These are phyloP conservation scores for Camellia oleifera DNA, from an alignment of 179 eudicot genomes.

Conservation along the genomic window DNA sequence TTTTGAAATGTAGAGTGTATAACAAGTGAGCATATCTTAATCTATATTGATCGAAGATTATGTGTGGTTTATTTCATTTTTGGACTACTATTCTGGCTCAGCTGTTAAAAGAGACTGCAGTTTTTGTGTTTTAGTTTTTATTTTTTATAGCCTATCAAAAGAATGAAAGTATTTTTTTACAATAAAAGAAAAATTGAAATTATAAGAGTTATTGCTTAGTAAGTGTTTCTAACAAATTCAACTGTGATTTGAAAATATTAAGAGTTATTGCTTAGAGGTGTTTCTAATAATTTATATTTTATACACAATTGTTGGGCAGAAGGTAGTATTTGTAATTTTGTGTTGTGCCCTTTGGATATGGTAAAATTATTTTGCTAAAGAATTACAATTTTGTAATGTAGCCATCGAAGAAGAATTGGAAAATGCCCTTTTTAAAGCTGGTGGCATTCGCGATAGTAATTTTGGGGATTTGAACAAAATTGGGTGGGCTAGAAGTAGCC, in stretches of 20 bases:
- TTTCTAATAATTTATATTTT: no score
- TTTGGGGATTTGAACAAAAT: slow-evolving; percentile 74
- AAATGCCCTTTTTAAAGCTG: slow-evolving; percentile 73
- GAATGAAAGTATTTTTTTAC: no score
- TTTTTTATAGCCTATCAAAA: no score
- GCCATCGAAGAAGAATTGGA: slow-evolving; percentile 90
- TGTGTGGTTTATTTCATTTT: background rate
- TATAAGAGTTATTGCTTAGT: background rate
- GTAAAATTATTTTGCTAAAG: slow-evolving; percentile 24
- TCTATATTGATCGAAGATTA: background rate
- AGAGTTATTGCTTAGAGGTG: background rate
- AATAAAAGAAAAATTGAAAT: no score
- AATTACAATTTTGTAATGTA: slow-evolving; percentile 31
- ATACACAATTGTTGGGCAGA: background rate
- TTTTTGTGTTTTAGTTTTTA: no score
- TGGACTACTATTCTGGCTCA: no score
- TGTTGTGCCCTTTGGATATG: background rate
- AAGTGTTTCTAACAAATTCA: background rate
- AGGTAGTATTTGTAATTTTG: background rate
- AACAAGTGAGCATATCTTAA: background rate
- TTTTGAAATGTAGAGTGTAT: background rate
- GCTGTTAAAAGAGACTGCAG: background rate
- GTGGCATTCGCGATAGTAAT: slow-evolving; percentile 82
- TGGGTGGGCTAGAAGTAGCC: slow-evolving; percentile 88
- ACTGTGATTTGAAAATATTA: no score